phyloP scores from a whole-genome alignment of 495 filamentous ascomycete species.

The Acidiella bohemica region DNA sequence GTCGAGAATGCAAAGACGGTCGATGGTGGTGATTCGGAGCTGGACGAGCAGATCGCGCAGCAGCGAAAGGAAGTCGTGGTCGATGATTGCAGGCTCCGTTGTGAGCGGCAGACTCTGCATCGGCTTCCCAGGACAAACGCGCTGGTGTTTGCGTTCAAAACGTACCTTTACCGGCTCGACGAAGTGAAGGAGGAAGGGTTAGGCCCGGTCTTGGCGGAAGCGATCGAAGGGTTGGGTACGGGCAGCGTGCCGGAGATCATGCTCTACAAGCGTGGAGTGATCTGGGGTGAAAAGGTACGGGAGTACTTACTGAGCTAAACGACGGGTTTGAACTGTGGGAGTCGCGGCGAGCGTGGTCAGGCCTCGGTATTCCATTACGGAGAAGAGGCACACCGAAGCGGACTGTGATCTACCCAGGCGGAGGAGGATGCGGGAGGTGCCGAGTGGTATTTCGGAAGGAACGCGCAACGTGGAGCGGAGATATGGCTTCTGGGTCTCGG shows the following conservation, averaged over 20 bases:
- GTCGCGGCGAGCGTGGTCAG: too few relatives aligned
- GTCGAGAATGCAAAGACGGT: slow-evolving; percentile 11
- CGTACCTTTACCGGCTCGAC: slow-evolving; percentile 55
- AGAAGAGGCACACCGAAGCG: too few relatives aligned
- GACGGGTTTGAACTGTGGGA: too few relatives aligned
- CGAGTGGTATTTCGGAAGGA: too few relatives aligned
- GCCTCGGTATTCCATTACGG: too few relatives aligned
- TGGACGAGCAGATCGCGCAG: slow-evolving; percentile 7
- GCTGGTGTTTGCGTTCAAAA: slow-evolving; percentile 67
- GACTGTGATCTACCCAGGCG: too few relatives aligned
- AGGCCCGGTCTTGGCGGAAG: slow-evolving; percentile 45
- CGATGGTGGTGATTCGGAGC: slow-evolving; percentile 1
- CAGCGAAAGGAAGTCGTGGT: slow-evolving; percentile 39
- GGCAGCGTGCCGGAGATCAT: slow-evolving; percentile 57
- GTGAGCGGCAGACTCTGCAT: slow-evolving; percentile 66
- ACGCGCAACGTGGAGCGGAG: too few relatives aligned
- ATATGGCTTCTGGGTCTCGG: too few relatives aligned
- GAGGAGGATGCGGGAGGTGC: too few relatives aligned
- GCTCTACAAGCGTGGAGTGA: slow-evolving; percentile 52
- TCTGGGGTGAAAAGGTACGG: slow-evolving; percentile 53
- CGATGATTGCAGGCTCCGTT: slow-evolving; percentile 45
- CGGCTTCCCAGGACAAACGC: slow-evolving; percentile 52
- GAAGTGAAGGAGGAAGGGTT: slow-evolving; percentile 61
- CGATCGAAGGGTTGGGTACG: slow-evolving; percentile 56
- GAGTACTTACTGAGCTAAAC: slow-evolving; percentile 41